Conservation (phyloP, 225 moss, liverwort and hornwort genomes). For the Bryum argenteum region DNA sequence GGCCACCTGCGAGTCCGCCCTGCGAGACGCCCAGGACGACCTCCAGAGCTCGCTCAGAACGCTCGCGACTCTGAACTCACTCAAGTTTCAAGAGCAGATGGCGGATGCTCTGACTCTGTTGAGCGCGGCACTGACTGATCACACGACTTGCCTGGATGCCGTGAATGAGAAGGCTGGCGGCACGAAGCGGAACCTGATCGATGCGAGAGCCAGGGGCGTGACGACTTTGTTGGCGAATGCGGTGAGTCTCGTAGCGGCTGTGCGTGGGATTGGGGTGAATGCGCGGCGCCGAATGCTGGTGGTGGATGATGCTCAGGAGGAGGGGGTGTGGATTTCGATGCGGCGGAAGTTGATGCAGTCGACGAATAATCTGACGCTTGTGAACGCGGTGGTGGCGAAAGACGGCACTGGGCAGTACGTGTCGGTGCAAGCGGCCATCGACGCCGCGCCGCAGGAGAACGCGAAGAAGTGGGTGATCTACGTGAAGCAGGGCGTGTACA, state of each 20-base stretch:
- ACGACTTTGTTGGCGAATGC: slow-evolving; percentile 44
- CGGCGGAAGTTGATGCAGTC: slow-evolving; percentile 28
- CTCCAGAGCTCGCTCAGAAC: slow-evolving; percentile 32
- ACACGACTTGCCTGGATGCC: slow-evolving; percentile 48
- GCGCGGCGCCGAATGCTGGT: slow-evolving; percentile 14
- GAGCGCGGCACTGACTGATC: slow-evolving; percentile 50
- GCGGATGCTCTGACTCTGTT: slow-evolving; percentile 41
- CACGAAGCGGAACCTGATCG: slow-evolving; percentile 19
- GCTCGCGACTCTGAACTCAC: slow-evolving; percentile 1
- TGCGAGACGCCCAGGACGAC: slow-evolving; percentile 32
- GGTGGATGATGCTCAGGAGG: slow-evolving; percentile 11
- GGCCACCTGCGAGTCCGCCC: slow-evolving; percentile 26
- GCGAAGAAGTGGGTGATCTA: slow-evolving; percentile 35
- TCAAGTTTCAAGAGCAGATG: slow-evolving; percentile 32
- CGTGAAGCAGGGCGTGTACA: slow-evolving; percentile 40
- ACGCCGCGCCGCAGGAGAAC: slow-evolving; percentile 31
- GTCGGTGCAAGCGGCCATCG: slow-evolving; percentile 38
- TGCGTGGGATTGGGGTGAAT: slow-evolving; percentile 6
- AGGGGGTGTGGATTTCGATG: slow-evolving; percentile 23
- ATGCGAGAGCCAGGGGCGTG: slow-evolving; percentile 13
- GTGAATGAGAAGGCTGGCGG: slow-evolving; percentile 13
- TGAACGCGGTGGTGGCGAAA: slow-evolving; percentile 40
- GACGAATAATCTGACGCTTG: slow-evolving; percentile 38
- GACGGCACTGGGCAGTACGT: slow-evolving; percentile 40
- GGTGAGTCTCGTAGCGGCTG: slow-evolving; percentile 35